Percentiles rank a stretch among this genome's conserved stretches.
Evolutionary conservation across 352 stramenopile genomes (phyloP).

Genomic region (Phytophthora sojae): DNA sequence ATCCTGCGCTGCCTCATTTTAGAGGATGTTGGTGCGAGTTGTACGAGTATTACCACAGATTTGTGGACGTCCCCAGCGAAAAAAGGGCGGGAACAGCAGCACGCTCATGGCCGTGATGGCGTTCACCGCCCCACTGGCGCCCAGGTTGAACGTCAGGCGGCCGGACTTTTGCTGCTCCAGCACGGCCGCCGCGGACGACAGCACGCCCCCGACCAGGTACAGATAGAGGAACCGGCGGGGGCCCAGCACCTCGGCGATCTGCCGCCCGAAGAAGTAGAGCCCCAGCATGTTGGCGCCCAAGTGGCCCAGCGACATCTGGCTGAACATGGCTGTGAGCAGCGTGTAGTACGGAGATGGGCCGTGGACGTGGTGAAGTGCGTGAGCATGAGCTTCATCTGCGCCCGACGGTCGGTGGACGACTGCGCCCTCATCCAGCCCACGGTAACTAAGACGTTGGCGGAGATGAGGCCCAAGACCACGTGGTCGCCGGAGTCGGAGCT

Average conservation of each 20-base stretch:
- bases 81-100: slow-evolving; percentile 70
- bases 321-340: slow-evolving; percentile 79
- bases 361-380: slow-evolving; percentile 81
- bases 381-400: slow-evolving; percentile 59
- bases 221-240: slow-evolving; percentile 72
- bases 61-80: no score
- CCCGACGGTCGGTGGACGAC: slow-evolving; percentile 27
- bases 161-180: slow-evolving; percentile 62
- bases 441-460: slow-evolving; percentile 61
- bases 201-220: slow-evolving; percentile 74
- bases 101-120: slow-evolving; percentile 79
- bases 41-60: no score
- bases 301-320: slow-evolving; percentile 63
- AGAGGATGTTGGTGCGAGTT: no score
- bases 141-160: slow-evolving; percentile 61
- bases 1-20: no score
- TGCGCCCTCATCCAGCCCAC: slow-evolving; percentile 71
- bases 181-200: slow-evolving; percentile 69
- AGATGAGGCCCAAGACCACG: slow-evolving; percentile 63
- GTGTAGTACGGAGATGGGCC: slow-evolving; percentile 79
- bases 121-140: slow-evolving; percentile 80
- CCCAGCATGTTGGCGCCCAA: slow-evolving; percentile 79
- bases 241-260: slow-evolving; percentile 75
- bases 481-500: slow-evolving; percentile 37
- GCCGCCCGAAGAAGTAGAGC: slow-evolving; percentile 78